These are phyloP conservation scores for Lippia alba DNA, from an alignment of 305 asterid genomes.

Conservation along the genomic window DNA sequence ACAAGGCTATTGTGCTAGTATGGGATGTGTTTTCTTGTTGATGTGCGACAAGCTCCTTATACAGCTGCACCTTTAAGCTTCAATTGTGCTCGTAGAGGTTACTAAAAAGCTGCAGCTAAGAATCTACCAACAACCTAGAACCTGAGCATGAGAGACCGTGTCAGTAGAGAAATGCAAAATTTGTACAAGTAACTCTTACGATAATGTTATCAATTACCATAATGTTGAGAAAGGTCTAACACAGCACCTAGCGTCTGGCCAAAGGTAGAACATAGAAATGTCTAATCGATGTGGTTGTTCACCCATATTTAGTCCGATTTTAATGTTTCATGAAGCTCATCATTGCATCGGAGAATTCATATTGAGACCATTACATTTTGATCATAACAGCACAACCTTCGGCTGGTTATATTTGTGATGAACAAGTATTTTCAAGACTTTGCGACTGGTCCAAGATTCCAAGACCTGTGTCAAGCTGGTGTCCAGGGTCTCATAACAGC, in stretches of 20 bases:
- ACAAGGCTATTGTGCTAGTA: conserved; percentile 11
- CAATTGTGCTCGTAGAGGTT: conserved; percentile 21
- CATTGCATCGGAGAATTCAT: background rate
- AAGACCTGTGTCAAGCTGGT: conserved; percentile 94
- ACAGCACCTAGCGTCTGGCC: background rate
- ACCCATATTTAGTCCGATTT: too few species aligned
- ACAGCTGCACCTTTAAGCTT: conserved; percentile 14
- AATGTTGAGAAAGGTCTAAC: background rate
- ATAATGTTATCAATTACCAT: background rate
- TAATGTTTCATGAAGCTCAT: background rate
- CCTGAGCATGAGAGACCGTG: conserved; percentile 1
- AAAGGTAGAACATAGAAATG: background rate
- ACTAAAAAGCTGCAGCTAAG: conserved; percentile 3
- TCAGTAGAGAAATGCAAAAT: background rate
- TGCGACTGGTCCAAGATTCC: conserved; percentile 68
- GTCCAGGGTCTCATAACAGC: conserved; percentile 89
- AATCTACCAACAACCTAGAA: background rate
- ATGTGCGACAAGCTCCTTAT: conserved; percentile 11
- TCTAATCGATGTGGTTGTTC: background rate
- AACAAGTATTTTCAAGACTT: conserved; percentile 88
- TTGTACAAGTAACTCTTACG: background rate
- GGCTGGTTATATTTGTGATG: conserved; percentile 85
- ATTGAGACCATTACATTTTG: conserved; percentile 31
- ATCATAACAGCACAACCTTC: conserved; percentile 84
- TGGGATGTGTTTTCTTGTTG: conserved; percentile 18